Percentiles rank a stretch among this genome's conserved stretches.
These are phyloP conservation scores for Excoecaria cochinchinensis DNA, from an alignment of 345 rosid genomes.

Conservation along the genomic window DNA sequence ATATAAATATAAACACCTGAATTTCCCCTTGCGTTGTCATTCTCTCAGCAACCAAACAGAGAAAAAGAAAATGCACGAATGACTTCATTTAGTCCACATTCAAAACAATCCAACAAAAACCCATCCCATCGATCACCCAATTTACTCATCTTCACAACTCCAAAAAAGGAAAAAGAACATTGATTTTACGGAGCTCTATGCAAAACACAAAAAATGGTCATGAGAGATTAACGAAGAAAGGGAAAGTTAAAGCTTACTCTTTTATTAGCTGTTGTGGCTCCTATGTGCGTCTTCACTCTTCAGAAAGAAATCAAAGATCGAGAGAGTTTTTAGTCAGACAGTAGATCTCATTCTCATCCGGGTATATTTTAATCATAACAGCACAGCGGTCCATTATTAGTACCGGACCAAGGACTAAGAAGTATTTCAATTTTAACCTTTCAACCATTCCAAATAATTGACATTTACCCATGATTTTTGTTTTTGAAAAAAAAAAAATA, in stretches of 20 bases:
- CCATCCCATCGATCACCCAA: background rate
- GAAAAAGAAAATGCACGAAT: background rate
- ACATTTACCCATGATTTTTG: no score
- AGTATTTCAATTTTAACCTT: no score
- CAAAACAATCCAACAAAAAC: background rate
- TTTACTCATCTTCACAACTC: background rate
- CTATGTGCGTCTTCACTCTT: background rate
- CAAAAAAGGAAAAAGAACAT: background rate
- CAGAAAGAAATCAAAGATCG: background rate
- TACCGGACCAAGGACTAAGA: no score
- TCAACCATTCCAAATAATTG: no score
- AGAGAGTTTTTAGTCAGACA: background rate
- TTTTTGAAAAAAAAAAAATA: no score
- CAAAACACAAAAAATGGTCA: background rate
- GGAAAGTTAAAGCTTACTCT: background rate
- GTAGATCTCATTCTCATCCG: no score
- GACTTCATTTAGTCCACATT: no score
- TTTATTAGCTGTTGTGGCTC: no score
- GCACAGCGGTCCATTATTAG: no score
- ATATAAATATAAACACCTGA: background rate
- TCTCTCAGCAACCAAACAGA: constrained; percentile 6
- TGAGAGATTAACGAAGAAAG: background rate
- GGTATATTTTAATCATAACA: no score
- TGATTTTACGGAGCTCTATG: background rate
- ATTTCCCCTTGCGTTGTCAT: background rate